A percentile compares a stretch with the other conserved stretches of the same genome.
phyloP scores from a whole-genome alignment of 345 rosid genomes.

The Odontarrhena argentea region DNA sequence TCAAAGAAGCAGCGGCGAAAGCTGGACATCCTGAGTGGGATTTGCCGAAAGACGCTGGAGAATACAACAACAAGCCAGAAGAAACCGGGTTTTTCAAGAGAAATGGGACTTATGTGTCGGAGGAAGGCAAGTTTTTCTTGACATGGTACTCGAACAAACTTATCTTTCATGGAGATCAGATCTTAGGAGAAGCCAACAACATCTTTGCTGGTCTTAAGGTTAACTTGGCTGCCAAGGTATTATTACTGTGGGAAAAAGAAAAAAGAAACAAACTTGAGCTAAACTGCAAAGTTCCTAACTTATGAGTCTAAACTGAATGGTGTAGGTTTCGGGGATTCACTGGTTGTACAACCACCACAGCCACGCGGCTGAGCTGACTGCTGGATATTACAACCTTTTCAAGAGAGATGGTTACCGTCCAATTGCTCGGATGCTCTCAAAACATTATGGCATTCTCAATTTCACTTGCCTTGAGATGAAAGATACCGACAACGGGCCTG shows the following conservation, averaged over 20 bases:
- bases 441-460: slow-evolving; percentile 63
- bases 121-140: slow-evolving; percentile 72
- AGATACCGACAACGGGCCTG: slow-evolving; percentile 59
- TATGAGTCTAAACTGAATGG: slow-evolving; percentile 14
- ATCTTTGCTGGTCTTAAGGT: slow-evolving; percentile 66
- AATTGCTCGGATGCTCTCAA: slow-evolving; percentile 68
- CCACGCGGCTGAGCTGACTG: slow-evolving; percentile 88
- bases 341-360: slow-evolving; percentile 76
- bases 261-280: background rate
- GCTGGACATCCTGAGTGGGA: slow-evolving; percentile 87
- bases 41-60: slow-evolving; percentile 71
- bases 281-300: slow-evolving; percentile 9
- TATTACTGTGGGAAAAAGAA: background rate
- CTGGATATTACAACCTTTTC: slow-evolving; percentile 70
- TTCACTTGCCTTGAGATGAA: slow-evolving; percentile 93
- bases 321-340: slow-evolving; percentile 77
- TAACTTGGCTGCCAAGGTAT: slow-evolving; percentile 85
- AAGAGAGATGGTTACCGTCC: slow-evolving; percentile 81
- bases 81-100: slow-evolving; percentile 60
- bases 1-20: slow-evolving; percentile 58
- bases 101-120: slow-evolving; percentile 61
- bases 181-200: slow-evolving; percentile 74
- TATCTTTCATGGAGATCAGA: slow-evolving; percentile 72
- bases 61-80: slow-evolving; percentile 63
- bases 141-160: slow-evolving; percentile 79